Conservation (phyloP, 106 monocot genomes). For the Allium fistulosum region DNA sequence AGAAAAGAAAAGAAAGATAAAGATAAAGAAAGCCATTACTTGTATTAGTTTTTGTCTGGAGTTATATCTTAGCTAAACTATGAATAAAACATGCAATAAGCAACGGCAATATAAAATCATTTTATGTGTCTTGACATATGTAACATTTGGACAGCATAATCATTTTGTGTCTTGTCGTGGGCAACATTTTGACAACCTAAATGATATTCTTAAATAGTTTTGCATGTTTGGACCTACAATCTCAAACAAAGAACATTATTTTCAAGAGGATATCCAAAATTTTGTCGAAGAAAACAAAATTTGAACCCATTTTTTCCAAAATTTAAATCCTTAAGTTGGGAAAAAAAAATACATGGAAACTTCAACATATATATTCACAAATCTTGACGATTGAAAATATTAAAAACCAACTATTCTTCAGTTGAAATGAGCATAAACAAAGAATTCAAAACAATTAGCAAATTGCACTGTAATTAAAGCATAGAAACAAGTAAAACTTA, state of each 20-base stretch:
- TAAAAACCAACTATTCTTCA: no score
- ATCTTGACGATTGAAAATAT: not conserved
- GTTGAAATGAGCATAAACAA: no score
- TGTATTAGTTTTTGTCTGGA: not conserved
- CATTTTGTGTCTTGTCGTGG: not conserved
- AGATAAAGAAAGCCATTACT: not conserved
- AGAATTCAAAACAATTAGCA: not conserved
- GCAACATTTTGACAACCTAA: not conserved
- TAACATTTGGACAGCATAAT: not conserved
- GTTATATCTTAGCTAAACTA: not conserved
- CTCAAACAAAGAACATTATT: no score
- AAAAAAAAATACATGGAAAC: not conserved
- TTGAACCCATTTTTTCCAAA: no score
- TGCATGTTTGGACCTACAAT: no score
- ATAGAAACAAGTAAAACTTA: conserved; percentile 4
- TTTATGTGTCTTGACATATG: not conserved
- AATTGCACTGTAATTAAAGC: not conserved
- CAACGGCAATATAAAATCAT: not conserved
- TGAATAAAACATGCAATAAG: not conserved
- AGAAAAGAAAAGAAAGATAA: not conserved
- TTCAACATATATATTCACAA: not conserved
- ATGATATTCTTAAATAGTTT: no score
- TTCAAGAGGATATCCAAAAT: no score
- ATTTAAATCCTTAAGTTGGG: not conserved
- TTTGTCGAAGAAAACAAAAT: no score